phyloP scores from a whole-genome alignment of 176 grass and related monocot species.

The Musa schizocarpa region DNA sequence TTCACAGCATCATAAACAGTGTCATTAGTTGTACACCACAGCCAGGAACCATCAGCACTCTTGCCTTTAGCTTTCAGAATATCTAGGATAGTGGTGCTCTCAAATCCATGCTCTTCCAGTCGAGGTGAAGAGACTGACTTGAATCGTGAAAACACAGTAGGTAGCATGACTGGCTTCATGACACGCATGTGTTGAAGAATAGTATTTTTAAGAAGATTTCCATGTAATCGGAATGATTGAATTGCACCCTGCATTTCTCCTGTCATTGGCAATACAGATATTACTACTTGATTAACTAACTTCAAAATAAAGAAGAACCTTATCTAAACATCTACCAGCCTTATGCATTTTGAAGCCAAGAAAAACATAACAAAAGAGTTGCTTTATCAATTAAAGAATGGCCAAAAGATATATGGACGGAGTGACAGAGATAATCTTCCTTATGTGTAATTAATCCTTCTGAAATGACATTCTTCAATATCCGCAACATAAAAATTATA shows the following conservation, averaged over 20 bases:
- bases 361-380: not conserved
- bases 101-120: slow-evolving; percentile 79
- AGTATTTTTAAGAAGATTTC: slow-evolving; percentile 44
- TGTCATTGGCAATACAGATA: slow-evolving; percentile 18
- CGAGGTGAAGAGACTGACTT: slow-evolving; percentile 55
- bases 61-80: slow-evolving; percentile 80
- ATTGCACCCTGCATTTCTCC: slow-evolving; percentile 69
- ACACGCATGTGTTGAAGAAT: slow-evolving; percentile 43
- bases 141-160: slow-evolving; percentile 40
- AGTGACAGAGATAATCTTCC: not conserved
- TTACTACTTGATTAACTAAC: not conserved
- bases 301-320: slow-evolving; percentile 17
- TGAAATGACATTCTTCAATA: not conserved
- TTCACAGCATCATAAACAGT: slow-evolving; percentile 91
- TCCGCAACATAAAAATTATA: not conserved
- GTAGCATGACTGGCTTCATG: slow-evolving; percentile 35
- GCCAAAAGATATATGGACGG: no score
- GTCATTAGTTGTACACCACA: slow-evolving; percentile 92
- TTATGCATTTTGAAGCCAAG: not conserved
- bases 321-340: not conserved
- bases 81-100: slow-evolving; percentile 71
- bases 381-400: no score
- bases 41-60: slow-evolving; percentile 94
- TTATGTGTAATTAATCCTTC: not conserved
- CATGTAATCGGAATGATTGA: slow-evolving; percentile 47